phyloP scores from a whole-genome alignment of 164 flowering plant species.

The Magnolia changhungtana region DNA sequence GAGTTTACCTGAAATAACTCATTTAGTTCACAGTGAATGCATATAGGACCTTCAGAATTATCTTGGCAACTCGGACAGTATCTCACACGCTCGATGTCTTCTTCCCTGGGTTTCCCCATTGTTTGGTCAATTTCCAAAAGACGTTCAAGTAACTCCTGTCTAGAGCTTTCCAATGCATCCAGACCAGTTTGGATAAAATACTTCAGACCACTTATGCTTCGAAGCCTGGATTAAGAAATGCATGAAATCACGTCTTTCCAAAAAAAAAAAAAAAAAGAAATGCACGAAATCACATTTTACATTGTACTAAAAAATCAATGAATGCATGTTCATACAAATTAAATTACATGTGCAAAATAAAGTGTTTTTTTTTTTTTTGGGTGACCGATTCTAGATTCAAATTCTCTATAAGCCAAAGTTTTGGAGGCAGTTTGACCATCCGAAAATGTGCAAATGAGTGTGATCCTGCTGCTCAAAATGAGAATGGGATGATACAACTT shows the following conservation, averaged over 20 bases:
- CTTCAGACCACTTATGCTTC: constrained; percentile 57
- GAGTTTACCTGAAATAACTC: constrained; percentile 71
- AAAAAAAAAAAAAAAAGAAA: background rate
- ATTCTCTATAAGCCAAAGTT: background rate
- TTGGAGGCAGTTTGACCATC: background rate
- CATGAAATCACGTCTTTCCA: background rate
- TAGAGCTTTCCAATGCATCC: constrained; percentile 66
- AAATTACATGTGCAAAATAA: background rate
- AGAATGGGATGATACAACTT: too few species aligned
- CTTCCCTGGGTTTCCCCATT: constrained; percentile 81
- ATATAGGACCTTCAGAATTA: constrained; percentile 57
- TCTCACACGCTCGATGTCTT: constrained; percentile 73
- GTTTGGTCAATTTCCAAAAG: constrained; percentile 72
- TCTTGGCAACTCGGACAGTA: constrained; percentile 62
- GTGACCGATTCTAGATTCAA: background rate
- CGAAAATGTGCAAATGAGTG: too few species aligned
- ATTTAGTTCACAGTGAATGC: constrained; percentile 81
- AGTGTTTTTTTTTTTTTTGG: background rate
- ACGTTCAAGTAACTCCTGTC: constrained; percentile 58
- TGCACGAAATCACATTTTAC: background rate
- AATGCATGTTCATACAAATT: background rate
- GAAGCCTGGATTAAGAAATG: constrained; percentile 47
- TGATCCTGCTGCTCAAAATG: too few species aligned
- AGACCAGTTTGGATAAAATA: constrained; percentile 69
- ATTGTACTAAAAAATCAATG: background rate